Evolutionary conservation across 257 asterid genomes (phyloP), one percentile per base, ranked within the genome.

Genomic region (Penstemon newberryi): DNA sequence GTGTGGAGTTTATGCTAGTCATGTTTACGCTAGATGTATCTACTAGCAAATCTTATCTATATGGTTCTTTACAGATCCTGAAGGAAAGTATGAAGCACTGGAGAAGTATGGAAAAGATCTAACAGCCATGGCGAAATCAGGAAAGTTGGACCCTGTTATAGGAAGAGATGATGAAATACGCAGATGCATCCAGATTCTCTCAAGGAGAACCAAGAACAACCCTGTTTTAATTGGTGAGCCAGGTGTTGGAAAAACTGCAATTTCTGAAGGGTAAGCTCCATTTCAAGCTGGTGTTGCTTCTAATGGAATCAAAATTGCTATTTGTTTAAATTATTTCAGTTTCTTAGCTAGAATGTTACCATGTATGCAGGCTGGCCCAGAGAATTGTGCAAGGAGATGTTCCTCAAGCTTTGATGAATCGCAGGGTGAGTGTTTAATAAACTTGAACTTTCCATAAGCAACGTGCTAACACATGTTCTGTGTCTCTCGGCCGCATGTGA

Each of bases 301-400:
- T 55, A 54, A 18, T 59, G 58, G 62, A 36, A 15, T n/a, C 42
- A 3, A 3, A 55, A 8, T 55, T 56, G 8, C 41, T 51, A 19
- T 43, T 15, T 11, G 3, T 44, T 59, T 44, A n/a, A 64, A 51
- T 6, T 47, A 53, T 58, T 54, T 45, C 61, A 44, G 46, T 55
- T 74, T 72, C 43, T 50, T 63, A 57, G 11, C 41, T 62, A 42
- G 60, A 72, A 59, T 60, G 36, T 38, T 12, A 49, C 36, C n/a
- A 5, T 74, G 70, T 69, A 63, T 78, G 75, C 92, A 91, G 99
- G 90, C 95, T 94, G 75, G 99, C 99, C 7, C 99, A 90, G 81
- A 86, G 98, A 77, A 93, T 93, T 77, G 96, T 93, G 75, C 96
- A 90, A 79, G 99, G 99, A 73, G 99, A 94, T 82, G 99, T 91